Evolutionary conservation across 2,329 filamentous ascomycete genomes (phyloP).

Genomic region (Aureobasidium sp.): DNA sequence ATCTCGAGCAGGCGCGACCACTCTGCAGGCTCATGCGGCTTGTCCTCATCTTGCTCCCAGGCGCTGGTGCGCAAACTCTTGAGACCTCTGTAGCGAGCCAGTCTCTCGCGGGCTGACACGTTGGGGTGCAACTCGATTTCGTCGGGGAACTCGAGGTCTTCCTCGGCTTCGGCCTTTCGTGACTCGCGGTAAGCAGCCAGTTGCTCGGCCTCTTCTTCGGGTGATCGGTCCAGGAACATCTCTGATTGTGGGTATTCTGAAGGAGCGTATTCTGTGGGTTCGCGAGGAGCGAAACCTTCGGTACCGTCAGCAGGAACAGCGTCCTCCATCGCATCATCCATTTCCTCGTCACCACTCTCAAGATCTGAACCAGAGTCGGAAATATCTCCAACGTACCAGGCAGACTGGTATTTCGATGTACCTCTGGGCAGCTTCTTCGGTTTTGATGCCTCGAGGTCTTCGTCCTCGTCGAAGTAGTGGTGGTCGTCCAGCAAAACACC

Average conservation of each 20-base stretch:
- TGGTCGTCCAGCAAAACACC: conserved; percentile 93
- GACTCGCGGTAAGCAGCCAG: conserved; percentile 72
- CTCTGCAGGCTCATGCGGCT: conserved; percentile 76
- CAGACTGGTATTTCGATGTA: conserved; percentile 87
- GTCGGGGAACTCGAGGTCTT: conserved; percentile 93
- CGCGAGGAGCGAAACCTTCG: conserved; percentile 51
- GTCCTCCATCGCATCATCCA: conserved; percentile 42
- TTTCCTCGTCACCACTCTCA: conserved; percentile 54
- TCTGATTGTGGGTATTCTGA: conserved; percentile 93
- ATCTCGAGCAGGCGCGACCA: conserved; percentile 82
- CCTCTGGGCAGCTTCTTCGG: conserved; percentile 78
- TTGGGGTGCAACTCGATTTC: conserved; percentile 91
- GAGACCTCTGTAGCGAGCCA: conserved; percentile 79
- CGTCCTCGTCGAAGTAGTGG: conserved; percentile 92
- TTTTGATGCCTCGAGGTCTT: conserved; percentile 42
- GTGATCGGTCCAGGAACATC: conserved; percentile 72
- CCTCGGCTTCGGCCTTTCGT: conserved; percentile 71
- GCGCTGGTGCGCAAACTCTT: conserved; percentile 82
- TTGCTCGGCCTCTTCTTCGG: conserved; percentile 75
- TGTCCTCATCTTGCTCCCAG: conserved; percentile 86
- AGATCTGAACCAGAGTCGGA: conserved; percentile 82
- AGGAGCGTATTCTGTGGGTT: conserved; percentile 53
- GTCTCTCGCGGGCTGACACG: conserved; percentile 73
- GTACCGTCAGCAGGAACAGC: conserved; percentile 72
- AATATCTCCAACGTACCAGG: conserved; percentile 80